Evolutionary conservation across 2,329 filamentous ascomycete species (phyloP), one percentile per base, ranked within the genome.

Genomic region (Stagonosporopsis chrysanthemi): DNA sequence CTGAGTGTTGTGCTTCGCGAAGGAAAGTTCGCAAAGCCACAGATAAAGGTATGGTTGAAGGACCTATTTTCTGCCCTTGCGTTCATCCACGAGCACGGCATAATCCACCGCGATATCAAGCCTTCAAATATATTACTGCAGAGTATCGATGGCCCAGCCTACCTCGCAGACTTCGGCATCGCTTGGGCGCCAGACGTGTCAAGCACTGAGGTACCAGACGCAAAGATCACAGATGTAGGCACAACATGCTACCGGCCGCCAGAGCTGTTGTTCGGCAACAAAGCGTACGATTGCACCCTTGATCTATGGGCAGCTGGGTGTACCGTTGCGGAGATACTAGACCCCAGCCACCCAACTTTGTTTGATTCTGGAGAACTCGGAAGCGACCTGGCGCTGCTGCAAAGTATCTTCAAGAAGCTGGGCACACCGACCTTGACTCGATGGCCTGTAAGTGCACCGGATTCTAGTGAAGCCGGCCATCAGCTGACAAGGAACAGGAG

Each of bases 51-150:
- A 12, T 79, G 86, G 81, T 74, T 95, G 83, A 77, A 78, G 11
- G 88, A 93, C 64, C 71, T 95, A 6, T 90, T 97, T 70, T 75
- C 78, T 3, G 93, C 86, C 6, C 83, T 99, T 2, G 79, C 78
- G 2, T 83, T 90, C 66, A 81, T 97, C 2, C 95, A 99, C 73
- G 66, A 75, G 7, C 78, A 86, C 23, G 89, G 87, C 7, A 92
- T 99, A 56, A 89, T 99, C 52, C 95, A 99, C 74, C 88, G 95
- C 54, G 95, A 99, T 71, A 81, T 99, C 72, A 99, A 99, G 71
- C 95, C 95, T 0, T 92, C 92, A 0, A 96, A 97, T 50, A 84
- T 99, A 33, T 81, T 97, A 8, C 83, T 97, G 42, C 80, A 83
- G 39, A 86, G 88, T 0, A 79, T 84, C 0, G 79, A 83, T 6